Evolutionary conservation across 2,329 filamentous ascomycete genomes (phyloP), one percentile per base, ranked within the genome.

Genomic region (Colletotrichum destructivum): DNA sequence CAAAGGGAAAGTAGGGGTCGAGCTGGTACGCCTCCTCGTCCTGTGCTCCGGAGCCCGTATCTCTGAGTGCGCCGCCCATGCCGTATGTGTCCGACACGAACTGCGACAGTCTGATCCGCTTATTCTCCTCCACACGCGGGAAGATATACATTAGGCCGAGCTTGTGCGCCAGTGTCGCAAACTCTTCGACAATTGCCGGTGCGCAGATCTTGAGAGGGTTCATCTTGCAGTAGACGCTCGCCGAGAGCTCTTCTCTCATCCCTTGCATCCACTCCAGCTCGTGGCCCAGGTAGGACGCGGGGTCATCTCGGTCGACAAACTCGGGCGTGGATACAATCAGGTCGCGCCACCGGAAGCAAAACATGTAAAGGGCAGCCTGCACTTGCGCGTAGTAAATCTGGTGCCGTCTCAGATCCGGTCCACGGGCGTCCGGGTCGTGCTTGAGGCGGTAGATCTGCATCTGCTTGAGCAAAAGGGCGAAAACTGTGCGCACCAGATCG

Each of bases 261-360:
- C 89, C 89, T 11, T 90, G 87, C 63, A 93, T 89, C 93, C 96
- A 98, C 51, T 89, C 87, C 52, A 97, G 90, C 69, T 97, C 93
- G 75, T 92, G 90, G 3, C 91, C 88, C 21, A 91, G 82, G 75
- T 89, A 91, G 1, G 88, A 89, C 1, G 86, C 84, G 13, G 86
- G 84, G 72, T 92, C 90, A 70, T 89, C 92, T 74, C 85, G 89
- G 82, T 89, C 93, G 69, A 89, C 88, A 72, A 83, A 85, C 71
- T 91, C 87, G 1, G 89, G 85, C 4, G 88, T 88, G 2, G 89
- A 88, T 23, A 89, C 85, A 67, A 94, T 92, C 57, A 99, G 87
- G 78, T 98, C 96, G 73, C 94, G 92, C 96, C 96, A 99, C 66
- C 96, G 92, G 86, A 99, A 99, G 85, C 96, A 99, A 79, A 97